Evolutionary conservation across 2,329 filamentous ascomycete species (phyloP), one percentile per base, ranked within the genome.

Genomic region (Pestalotiopsis sp.): DNA sequence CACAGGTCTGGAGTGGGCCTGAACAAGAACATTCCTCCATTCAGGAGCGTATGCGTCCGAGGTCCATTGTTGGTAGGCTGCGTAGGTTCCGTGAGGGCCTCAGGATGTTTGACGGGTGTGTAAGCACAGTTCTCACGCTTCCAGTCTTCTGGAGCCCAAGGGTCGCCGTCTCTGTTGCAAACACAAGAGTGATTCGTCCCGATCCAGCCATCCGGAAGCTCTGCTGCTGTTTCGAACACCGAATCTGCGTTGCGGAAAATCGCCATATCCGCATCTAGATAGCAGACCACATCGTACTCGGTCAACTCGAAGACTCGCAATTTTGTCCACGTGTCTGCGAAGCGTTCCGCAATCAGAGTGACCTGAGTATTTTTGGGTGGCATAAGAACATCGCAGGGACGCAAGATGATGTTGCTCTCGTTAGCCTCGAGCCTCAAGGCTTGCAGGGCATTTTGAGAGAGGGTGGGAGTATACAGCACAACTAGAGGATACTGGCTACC

Each of bases 261-360:
- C 68, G 84, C 80, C 80, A 87, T 86, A 70, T 87, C 85, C 9
- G 85, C 84, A 70, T 87, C 86, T 4, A 88, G 78, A 71, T 86
- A 86, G 72, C 84, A 85, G 17, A 86, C 72, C 6, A 77, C 78
- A 56, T 83, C 78, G 58, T 80, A 81, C 63, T 75, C 76, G 71
- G 76, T 70, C 4, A 84, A 69, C 67, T 85, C 81, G 72, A 87
- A 87, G 25, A 86, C 85, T n/a, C 84, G 82, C 3, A 88, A 78
- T 72, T 87, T 87, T 2, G 85, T 87, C 83, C 85, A 87, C 3
- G 85, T 87, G 71, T 87, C 85, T 68, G 79, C 80, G 75, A 87
- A 87, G 25, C 85, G 81, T 68, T 85, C 81, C 1, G 85, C 84
- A 39, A 87, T 84, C 17, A 81, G 72, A 68, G 81, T 78, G 56